Evolutionary conservation across 129 eudicot genomes (phyloP).

Genomic region (Smallanthus sonchifolius): DNA sequence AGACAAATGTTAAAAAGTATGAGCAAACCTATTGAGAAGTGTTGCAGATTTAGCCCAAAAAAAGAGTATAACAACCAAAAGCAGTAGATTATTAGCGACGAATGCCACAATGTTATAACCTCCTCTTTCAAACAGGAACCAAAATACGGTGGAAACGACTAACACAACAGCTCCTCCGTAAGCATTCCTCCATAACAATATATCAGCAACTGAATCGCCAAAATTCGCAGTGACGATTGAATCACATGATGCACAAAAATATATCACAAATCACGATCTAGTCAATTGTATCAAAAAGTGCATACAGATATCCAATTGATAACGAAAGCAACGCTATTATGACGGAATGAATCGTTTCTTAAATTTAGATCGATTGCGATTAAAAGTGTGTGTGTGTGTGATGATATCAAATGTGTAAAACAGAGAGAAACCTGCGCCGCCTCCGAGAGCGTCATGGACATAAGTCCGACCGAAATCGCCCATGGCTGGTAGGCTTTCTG

Average conservation of each 20-base stretch:
- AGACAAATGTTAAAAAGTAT: too few species aligned
- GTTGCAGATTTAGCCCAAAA: constrained; percentile 95
- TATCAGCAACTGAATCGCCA: constrained; percentile 75
- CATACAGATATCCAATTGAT: neutral
- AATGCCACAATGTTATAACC: constrained; percentile 69
- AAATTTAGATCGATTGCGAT: neutral
- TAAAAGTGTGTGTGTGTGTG: neutral
- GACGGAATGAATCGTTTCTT: neutral
- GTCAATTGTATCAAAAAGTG: neutral
- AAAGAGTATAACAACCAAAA: constrained; percentile 73
- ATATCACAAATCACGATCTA: neutral
- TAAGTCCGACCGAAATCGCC: constrained; percentile 53
- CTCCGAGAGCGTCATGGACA: constrained; percentile 35
- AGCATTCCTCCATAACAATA: constrained; percentile 70
- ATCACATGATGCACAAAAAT: neutral
- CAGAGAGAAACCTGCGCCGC: constrained; percentile 49
- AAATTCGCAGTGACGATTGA: neutral
- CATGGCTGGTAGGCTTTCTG: constrained; percentile 59
- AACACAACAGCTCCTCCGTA: constrained; percentile 39
- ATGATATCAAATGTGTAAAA: neutral
- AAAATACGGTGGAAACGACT: constrained; percentile 41
- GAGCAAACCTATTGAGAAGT: constrained; percentile 67
- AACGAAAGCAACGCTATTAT: neutral
- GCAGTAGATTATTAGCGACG: constrained; percentile 63
- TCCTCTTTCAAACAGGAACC: constrained; percentile 68